phyloP scores from a whole-genome alignment of 2,329 filamentous ascomycete species.

The Stachybotrys echinatus region DNA sequence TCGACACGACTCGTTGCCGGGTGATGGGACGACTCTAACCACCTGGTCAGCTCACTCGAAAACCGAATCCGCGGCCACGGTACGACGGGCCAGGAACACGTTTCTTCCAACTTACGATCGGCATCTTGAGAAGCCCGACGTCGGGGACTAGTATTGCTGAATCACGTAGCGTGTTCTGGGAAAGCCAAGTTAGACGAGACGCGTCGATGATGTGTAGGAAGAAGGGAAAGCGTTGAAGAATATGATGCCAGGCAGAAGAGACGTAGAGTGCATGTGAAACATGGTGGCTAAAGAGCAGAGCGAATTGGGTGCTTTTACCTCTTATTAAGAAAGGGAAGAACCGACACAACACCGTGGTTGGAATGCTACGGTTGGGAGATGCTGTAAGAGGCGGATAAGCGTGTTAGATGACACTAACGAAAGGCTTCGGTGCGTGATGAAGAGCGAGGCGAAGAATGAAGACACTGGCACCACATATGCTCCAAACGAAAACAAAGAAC shows the following conservation, averaged over 20 bases:
- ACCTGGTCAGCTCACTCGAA: slow-evolving; percentile 6
- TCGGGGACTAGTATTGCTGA: slow-evolving; percentile 13
- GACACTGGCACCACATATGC: slow-evolving; percentile 13
- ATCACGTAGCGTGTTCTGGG: slow-evolving; percentile 13
- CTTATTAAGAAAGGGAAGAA: slow-evolving; percentile 23
- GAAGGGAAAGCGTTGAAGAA: slow-evolving; percentile 4
- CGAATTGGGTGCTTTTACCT: slow-evolving; percentile 27
- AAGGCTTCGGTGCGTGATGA: slow-evolving; percentile 10
- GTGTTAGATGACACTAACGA: slow-evolving; percentile 16
- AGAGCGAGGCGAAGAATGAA: slow-evolving; percentile 17
- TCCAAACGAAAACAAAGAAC: slow-evolving; percentile 14
- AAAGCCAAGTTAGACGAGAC: slow-evolving; percentile 14
- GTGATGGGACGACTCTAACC: slow-evolving; percentile 61
- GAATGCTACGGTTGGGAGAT: slow-evolving; percentile 27
- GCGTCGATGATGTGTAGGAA: slow-evolving; percentile 15
- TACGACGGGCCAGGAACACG: background rate
- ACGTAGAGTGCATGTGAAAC: slow-evolving; percentile 21
- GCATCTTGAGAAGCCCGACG: slow-evolving; percentile 24
- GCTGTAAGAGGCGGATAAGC: slow-evolving; percentile 17
- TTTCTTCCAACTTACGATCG: slow-evolving; percentile 23
- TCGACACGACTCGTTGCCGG: slow-evolving; percentile 70
- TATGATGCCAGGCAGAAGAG: background rate
- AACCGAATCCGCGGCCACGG: background rate
- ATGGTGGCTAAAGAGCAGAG: background rate
- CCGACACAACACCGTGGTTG: slow-evolving; percentile 26